Base-by-base conservation (phyloP, 805 yeast species). In the Candida ulmi region DNA sequence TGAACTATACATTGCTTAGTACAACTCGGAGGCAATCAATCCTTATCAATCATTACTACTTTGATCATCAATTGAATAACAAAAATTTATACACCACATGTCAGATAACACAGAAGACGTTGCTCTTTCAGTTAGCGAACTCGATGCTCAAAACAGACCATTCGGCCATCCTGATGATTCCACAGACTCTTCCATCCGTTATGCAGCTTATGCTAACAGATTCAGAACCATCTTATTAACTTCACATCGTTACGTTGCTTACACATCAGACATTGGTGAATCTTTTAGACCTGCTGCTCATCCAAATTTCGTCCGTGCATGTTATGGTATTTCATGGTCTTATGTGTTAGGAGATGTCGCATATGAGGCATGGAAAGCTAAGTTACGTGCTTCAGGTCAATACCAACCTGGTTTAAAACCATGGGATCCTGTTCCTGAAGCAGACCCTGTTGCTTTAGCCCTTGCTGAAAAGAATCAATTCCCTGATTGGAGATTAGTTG, bases 191-290 rank as follows among this genome's bases (percentile, higher is more conserved):
- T 57, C 56, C 37, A 56, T 83, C 35, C 77, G 95, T 71, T 85
- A 85, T 55, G 87, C 91, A 5, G 95, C 91, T 8, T 85, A 85
- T 58, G 88, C 90, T 44, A 80, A 80, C 57, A 64, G 95, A 52
- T 55, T 83, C 35, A 67, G 88, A 57, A 83, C 88, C 8, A 79
- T 85, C 43, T 66, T 83, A 35, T 50, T 70, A 37, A 87, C 93
- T 6, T 75, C 90, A 13, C 91, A 83, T 55, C 65, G 95, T 51
- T 86, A 85, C 53, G 86, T 85, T 19, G 95, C 95, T 1, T 85
- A 86, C 61, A 84, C 95, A 2, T 82, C 90, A 0, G 95, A 85
- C 57, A 78, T 85, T 50, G 95, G 95, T 25, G 95, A 85, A 55
- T 81, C 90, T 11, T 86, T 85, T 63, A 70, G 95, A 38, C 93